phyloP scores from a whole-genome alignment of 148 eudicot genomes.

The Silene conica region DNA sequence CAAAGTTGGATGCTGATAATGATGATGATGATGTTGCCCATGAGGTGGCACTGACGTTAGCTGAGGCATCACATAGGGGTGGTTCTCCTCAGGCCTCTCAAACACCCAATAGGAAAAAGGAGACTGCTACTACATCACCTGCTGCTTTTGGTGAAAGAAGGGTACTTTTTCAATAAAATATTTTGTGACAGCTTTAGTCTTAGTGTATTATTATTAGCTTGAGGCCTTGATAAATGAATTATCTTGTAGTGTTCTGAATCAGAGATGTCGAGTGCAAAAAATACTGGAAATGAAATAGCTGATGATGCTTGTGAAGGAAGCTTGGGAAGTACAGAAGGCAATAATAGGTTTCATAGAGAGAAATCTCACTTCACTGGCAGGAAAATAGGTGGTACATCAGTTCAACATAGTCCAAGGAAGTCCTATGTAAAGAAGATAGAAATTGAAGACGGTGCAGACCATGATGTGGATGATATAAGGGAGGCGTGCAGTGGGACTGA shows the following conservation, averaged over 20 bases:
- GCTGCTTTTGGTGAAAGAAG: conserved; percentile 45
- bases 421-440: conserved; percentile 45
- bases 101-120: conserved; percentile 57
- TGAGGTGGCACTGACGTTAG: conserved; percentile 76
- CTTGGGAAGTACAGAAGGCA: conserved; percentile 70
- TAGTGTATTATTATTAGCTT: neutral
- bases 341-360: conserved; percentile 48
- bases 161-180: conserved; percentile 32
- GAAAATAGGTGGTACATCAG: conserved; percentile 27
- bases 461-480: conserved; percentile 67
- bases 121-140: conserved; percentile 43
- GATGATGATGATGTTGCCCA: conserved; percentile 77
- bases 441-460: conserved; percentile 37
- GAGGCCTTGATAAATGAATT: conserved; percentile 13
- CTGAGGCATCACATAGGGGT: conserved; percentile 97
- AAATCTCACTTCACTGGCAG: conserved; percentile 33
- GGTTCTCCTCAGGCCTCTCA: conserved; percentile 86
- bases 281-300: conserved; percentile 46
- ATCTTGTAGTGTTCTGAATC: conserved; percentile 44
- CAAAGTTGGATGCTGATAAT: conserved; percentile 40
- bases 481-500: conserved; percentile 97
- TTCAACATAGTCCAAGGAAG: conserved; percentile 47
- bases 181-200: neutral
- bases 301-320: conserved; percentile 76
- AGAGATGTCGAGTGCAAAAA: conserved; percentile 53